phyloP scores from a whole-genome alignment of 2,329 filamentous ascomycete species.

The Colletotrichum sp. region DNA sequence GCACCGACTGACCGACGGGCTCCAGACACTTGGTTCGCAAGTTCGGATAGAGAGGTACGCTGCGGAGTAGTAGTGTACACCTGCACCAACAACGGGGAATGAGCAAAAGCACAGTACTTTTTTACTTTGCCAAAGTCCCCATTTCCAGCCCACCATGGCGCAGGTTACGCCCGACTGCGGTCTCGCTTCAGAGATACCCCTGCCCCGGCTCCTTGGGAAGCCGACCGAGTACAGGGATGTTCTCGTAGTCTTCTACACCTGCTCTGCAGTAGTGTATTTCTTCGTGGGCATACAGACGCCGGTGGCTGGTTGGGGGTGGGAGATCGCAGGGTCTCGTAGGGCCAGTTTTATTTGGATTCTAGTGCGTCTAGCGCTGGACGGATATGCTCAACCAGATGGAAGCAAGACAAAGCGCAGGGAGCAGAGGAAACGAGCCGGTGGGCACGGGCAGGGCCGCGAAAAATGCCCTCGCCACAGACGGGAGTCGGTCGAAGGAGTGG shows the following conservation, averaged over 20 bases:
- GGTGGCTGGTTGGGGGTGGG: not conserved
- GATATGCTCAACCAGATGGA: not conserved
- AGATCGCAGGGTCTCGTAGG: constrained; percentile 1
- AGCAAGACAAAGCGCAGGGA: not conserved
- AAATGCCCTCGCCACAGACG: not conserved
- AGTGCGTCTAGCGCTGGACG: not conserved
- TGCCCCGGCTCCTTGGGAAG: not conserved
- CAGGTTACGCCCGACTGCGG: constrained; percentile 7
- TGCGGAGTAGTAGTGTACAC: not conserved
- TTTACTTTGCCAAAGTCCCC: not conserved
- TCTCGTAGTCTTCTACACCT: not conserved
- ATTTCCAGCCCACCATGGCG: not conserved
- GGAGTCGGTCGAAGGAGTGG: not conserved
- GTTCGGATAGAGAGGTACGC: not conserved
- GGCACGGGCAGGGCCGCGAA: not conserved
- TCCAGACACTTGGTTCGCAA: not conserved
- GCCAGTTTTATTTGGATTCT: not conserved
- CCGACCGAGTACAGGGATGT: not conserved
- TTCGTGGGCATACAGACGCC: not conserved
- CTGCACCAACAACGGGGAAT: not conserved
- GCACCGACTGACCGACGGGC: not conserved
- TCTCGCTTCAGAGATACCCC: constrained; percentile 1
- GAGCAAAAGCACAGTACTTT: not conserved
- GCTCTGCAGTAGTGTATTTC: not conserved
- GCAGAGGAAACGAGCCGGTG: not conserved